These are phyloP conservation scores for Suillus ampliporus DNA, from an alignment of 768 basidiomycete genomes.

Conservation along the genomic window DNA sequence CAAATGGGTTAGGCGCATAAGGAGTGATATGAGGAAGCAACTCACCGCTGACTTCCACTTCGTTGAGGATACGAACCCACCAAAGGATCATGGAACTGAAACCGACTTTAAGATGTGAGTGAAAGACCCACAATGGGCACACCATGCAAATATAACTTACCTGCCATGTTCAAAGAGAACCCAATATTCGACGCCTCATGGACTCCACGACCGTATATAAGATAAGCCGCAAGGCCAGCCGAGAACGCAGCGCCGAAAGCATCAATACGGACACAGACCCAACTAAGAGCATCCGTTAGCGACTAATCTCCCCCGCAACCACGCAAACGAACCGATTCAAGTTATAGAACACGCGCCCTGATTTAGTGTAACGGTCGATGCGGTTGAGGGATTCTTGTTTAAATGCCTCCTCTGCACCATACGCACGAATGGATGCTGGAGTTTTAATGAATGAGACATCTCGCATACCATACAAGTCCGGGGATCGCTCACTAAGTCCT, in stretches of 20 bases:
- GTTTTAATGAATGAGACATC: background rate
- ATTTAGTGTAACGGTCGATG: conserved; percentile 53
- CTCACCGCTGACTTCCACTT: conserved; percentile 51
- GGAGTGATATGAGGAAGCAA: background rate
- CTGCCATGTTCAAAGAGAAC: conserved; percentile 48
- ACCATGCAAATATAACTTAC: conserved; percentile 21
- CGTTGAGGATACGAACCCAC: conserved; percentile 51
- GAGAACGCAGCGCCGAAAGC: conserved; percentile 57
- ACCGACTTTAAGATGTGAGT: conserved; percentile 40
- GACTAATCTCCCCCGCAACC: background rate
- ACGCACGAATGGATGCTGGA: conserved; percentile 55
- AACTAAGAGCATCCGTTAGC: conserved; percentile 33
- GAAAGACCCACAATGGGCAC: background rate
- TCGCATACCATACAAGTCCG: background rate
- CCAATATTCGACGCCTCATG: conserved; percentile 46
- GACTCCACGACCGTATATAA: conserved; percentile 52
- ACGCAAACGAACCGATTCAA: conserved; percentile 44
- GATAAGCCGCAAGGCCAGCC: conserved; percentile 53
- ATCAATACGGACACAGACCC: conserved; percentile 62
- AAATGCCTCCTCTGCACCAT: conserved; percentile 53
- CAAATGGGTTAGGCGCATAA: background rate
- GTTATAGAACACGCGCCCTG: conserved; percentile 51
- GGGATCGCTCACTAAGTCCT: conserved; percentile 45
- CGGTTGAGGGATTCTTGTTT: conserved; percentile 47
- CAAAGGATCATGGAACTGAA: conserved; percentile 63